A percentile compares a stretch with the other conserved stretches of the same genome.
Conservation (phyloP, 179 eudicot species). For the Spinacia oleracea region DNA sequence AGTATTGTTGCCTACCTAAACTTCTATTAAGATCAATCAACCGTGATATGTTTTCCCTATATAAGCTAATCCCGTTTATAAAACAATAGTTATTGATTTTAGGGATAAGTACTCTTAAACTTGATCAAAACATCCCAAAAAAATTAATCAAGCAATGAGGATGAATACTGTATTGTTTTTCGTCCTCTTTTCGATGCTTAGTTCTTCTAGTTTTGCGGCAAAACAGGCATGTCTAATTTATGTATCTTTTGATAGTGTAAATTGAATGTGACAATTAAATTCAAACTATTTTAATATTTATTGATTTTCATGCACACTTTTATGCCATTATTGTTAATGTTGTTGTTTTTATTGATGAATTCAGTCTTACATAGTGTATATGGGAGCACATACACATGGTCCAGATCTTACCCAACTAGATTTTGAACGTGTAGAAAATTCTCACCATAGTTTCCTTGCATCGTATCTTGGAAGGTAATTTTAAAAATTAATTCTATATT, state of each 20-base stretch:
- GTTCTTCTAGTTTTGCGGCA: background rate
- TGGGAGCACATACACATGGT: conserved; percentile 64
- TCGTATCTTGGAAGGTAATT: conserved; percentile 57
- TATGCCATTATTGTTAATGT: too few species aligned
- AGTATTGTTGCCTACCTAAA: background rate
- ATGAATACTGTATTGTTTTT: conserved; percentile 6
- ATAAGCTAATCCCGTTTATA: background rate
- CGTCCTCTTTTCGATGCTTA: conserved; percentile 20
- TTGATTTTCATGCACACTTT: background rate
- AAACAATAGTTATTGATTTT: too few species aligned
- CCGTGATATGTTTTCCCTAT: background rate
- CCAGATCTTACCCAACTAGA: conserved; percentile 30
- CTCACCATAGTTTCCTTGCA: conserved; percentile 51
- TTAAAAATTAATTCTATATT: background rate
- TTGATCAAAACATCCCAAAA: background rate
- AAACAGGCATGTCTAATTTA: conserved; percentile 25
- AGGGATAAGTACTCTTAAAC: background rate
- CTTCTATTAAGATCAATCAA: background rate
- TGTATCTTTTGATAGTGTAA: background rate
- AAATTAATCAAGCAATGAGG: background rate
- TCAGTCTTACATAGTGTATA: conserved; percentile 66
- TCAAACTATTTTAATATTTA: background rate
- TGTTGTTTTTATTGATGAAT: background rate
- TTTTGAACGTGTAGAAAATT: conserved; percentile 30
- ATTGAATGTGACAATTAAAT: background rate